Percentiles rank a stretch among this genome's conserved stretches.
These are phyloP conservation scores for Dactylellina drechsleri DNA, from an alignment of 2,329 filamentous ascomycete species.

Conservation along the genomic window DNA sequence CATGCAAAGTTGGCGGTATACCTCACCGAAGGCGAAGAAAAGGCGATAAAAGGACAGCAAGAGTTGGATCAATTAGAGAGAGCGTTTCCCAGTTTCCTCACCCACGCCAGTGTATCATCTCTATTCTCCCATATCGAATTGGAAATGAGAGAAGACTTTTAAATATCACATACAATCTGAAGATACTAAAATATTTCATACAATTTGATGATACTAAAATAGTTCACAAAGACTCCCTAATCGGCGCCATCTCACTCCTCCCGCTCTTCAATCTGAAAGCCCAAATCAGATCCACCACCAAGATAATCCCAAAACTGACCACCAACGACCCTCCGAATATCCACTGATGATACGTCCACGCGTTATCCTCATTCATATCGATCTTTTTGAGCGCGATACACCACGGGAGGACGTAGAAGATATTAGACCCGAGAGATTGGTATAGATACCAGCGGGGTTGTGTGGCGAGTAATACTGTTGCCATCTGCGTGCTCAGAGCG, in stretches of 20 bases:
- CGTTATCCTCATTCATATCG: slow-evolving; percentile 66
- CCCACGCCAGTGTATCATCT: too few relatives aligned
- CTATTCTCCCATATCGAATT: not conserved
- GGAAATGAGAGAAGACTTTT: not conserved
- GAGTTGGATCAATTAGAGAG: not conserved
- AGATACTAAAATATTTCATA: not conserved
- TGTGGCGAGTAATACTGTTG: slow-evolving; percentile 72
- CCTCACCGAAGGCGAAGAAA: not conserved
- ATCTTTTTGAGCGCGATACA: slow-evolving; percentile 70
- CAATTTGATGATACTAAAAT: too few relatives aligned
- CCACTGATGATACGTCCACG: slow-evolving; percentile 74
- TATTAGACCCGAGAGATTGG: slow-evolving; percentile 73
- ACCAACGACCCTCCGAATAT: slow-evolving; percentile 76
- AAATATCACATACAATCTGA: not conserved
- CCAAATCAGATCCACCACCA: slow-evolving; percentile 67
- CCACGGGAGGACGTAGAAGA: slow-evolving; percentile 77
- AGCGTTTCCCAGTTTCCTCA: too few relatives aligned
- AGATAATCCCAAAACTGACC: slow-evolving; percentile 72
- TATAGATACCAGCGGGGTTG: slow-evolving; percentile 74
- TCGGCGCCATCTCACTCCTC: slow-evolving; percentile 61
- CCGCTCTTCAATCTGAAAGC: slow-evolving; percentile 66
- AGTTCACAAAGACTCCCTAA: slow-evolving; percentile 27
- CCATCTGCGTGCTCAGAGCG: slow-evolving; percentile 72
- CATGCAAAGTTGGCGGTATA: slow-evolving; percentile 17
- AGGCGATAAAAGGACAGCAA: not conserved